phyloP scores from a whole-genome alignment of 371 early-diverging fungal species.

The Vairimorpha apis region DNA sequence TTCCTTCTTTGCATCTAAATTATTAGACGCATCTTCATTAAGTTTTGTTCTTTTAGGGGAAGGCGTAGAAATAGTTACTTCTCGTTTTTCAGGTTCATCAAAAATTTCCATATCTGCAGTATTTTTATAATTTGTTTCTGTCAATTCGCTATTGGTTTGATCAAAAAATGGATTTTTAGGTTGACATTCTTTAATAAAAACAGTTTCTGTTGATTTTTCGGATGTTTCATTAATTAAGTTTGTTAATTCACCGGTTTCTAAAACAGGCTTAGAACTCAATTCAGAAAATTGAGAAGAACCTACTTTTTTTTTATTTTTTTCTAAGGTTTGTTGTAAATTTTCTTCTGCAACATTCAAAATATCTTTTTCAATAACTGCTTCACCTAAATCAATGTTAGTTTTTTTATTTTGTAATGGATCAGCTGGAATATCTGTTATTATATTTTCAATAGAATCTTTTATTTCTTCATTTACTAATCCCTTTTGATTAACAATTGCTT shows the following conservation, averaged over 20 bases:
- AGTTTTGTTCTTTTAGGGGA: too few relatives aligned
- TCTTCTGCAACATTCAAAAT: slow-evolving; percentile 30
- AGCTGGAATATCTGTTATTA: slow-evolving; percentile 25
- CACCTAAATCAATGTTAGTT: slow-evolving; percentile 19
- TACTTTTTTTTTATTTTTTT: slow-evolving; percentile 18
- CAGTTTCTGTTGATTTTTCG: slow-evolving; percentile 1
- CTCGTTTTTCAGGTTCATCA: too few relatives aligned
- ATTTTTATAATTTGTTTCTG: too few relatives aligned
- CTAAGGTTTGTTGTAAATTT: slow-evolving; percentile 7
- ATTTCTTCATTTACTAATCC: slow-evolving; percentile 25
- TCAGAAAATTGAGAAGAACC: neutral
- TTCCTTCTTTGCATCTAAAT: too few relatives aligned
- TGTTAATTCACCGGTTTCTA: slow-evolving; percentile 9
- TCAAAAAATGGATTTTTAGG: neutral
- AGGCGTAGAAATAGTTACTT: too few relatives aligned
- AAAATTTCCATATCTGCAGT: too few relatives aligned
- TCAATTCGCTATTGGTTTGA: slow-evolving; percentile 1
- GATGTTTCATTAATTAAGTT: slow-evolving; percentile 8
- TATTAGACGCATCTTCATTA: too few relatives aligned
- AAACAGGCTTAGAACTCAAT: neutral
- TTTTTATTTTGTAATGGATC: slow-evolving; percentile 11
- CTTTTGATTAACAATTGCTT: slow-evolving; percentile 22
- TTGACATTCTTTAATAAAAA: slow-evolving; percentile 10
- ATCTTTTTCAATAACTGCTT: slow-evolving; percentile 37
- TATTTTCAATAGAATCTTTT: slow-evolving; percentile 29